A percentile compares a stretch with the other conserved stretches of the same genome.
These are phyloP conservation scores for Exophiala sp. DNA, from an alignment of 2,329 filamentous ascomycete genomes.

Conservation along the genomic window DNA sequence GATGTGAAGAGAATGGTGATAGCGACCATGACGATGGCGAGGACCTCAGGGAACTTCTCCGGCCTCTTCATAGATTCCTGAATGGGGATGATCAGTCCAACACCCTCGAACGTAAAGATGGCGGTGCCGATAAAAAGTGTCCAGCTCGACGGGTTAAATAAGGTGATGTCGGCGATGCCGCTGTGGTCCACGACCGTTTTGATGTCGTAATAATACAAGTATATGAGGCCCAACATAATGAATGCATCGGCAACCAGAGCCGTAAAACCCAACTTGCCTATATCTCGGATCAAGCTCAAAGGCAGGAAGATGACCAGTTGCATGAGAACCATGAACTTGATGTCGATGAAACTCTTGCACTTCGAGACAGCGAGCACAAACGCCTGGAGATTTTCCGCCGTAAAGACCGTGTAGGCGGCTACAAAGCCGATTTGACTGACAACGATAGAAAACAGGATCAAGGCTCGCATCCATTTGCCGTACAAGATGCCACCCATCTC, in stretches of 20 bases:
- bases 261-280: constrained; percentile 94
- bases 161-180: constrained; percentile 74
- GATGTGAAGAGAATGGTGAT: constrained; percentile 87
- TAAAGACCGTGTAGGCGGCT: constrained; percentile 94
- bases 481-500: constrained; percentile 93
- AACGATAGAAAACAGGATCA: constrained; percentile 89
- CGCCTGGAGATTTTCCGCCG: constrained; percentile 89
- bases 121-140: constrained; percentile 97
- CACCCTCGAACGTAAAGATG: constrained; percentile 98
- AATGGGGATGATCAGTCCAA: constrained; percentile 95
- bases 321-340: constrained; percentile 86
- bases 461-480: constrained; percentile 79
- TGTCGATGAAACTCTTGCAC: constrained; percentile 79
- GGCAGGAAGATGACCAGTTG: constrained; percentile 95
- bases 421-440: constrained; percentile 95
- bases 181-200: constrained; percentile 74
- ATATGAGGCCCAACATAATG: constrained; percentile 86
- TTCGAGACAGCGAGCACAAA: constrained; percentile 89
- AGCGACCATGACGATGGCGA: constrained; percentile 88
- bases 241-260: constrained; percentile 91
- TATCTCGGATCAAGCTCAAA: constrained; percentile 89
- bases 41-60: constrained; percentile 81
- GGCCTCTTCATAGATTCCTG: constrained; percentile 96
- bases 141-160: constrained; percentile 91
- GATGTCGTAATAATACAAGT: constrained; percentile 94